Base-by-base conservation (phyloP, 176 grass and related monocot species). In the Poa annua region DNA sequence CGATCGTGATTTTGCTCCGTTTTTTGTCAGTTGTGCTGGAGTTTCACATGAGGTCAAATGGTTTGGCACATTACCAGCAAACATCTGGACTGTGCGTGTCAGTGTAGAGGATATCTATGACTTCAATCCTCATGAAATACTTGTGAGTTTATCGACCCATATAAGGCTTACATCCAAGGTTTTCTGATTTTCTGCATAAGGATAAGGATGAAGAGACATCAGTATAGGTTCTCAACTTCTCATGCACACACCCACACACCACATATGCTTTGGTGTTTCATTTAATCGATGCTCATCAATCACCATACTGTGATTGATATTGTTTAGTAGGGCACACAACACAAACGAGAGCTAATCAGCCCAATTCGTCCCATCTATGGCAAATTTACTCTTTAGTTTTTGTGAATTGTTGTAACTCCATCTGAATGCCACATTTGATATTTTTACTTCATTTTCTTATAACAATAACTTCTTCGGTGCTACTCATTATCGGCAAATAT, bases 371-470 rank as follows among this genome's bases (percentile, higher is more conserved):
- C 15, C 19, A 54, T 54, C 17, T 54, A 54, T 17, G 19, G 52
- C 6, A 54, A 2, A 54, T 54, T 54, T 54, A 5, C 52, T 54
- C 55, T 57, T 10, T 22, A 57, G n/a, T 42, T 36, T 11, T 8
- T 54, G 47, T 63, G 25, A 36, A 81, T 20, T 42, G 14, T 19
- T 42, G 50, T 8, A 80, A 49, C 69, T 65, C 25, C 4, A 22
- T 85, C 71, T 60, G 32, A 12, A 57, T 84, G 22, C 57, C 49
- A 25, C 21, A 74, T 71, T 73, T 66, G 4, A 49, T 50, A 44
- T 63, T 69, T 82, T 20, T n/a, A n/a, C 52, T 53, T 21, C 36
- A 69, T 69, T 69, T 68, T 21, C 38, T 21, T 41, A 57, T 8
- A 57, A 57, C 55, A 21, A 68, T 78, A 78, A 16, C 6, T 55